Base-by-base conservation (phyloP, 352 stramenopile species). In the Phytophthora uliginosa region DNA sequence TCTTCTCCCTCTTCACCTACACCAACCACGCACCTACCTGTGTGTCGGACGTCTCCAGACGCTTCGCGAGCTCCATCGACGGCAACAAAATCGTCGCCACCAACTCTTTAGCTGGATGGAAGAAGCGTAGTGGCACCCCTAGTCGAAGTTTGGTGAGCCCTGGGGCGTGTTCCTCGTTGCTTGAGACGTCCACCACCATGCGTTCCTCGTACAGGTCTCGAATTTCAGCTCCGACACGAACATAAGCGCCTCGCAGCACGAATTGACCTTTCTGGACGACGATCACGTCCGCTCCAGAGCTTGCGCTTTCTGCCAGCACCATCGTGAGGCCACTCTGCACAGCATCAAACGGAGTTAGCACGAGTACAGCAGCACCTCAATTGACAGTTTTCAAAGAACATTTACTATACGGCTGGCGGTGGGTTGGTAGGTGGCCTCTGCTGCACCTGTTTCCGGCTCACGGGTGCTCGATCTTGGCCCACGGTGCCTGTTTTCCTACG, bases 391-490 rank as follows among this genome's bases (percentile, higher is more conserved):
- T 50, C 51, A 58, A 55, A 55, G 33, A 56, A 13, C 59, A 69
- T 77, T 82, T 79, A 82, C 72, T 82, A 69, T 75, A 82, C 75
- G 66, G 63, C 34, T 67, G 71, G 18, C 33, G 67, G 61, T 64
- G 71, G 54, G n/a, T 59, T 73, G 28, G 13, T 76, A 2, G 69
- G 62, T 36, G 58, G 24, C 34, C 73, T 76, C 33, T 65, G 36
- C 47, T 71, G 76, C 40, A 51, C 20, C 18, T 66, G 50, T 45
- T 74, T 78, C 26, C 24, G 18, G 2, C 15, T 54, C 36, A 3
- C 22, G 15, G 26, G 3, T 22, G 18, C 24, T 63, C 20, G 68
- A 38, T 53, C 12, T 6, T 63, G 18, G 6, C 9, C 9, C 60
- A 58, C 26, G 0, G 40, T 34, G 6, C 10, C 24, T 34, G 38